Conservation (phyloP, 225 moss, liverwort and hornwort genomes). For the Ulota crispa region DNA sequence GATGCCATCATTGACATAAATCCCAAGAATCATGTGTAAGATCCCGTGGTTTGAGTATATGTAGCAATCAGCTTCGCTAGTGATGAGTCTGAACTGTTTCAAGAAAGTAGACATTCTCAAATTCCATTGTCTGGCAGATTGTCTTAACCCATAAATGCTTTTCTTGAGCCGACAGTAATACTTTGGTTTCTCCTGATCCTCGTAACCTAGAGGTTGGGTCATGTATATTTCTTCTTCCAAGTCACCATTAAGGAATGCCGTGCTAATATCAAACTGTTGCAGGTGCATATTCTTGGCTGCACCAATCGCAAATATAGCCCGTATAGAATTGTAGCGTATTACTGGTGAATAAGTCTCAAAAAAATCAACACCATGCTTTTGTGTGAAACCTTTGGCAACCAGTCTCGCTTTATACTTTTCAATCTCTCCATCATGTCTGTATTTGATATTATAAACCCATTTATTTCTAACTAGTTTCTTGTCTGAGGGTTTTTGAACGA, state of each 20-base stretch:
- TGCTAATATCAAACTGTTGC: not conserved
- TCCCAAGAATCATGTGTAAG: not conserved
- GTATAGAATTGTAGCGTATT: not conserved
- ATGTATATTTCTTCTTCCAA: not conserved
- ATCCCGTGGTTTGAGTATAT: not conserved
- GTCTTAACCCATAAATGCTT: not conserved
- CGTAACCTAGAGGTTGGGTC: not conserved
- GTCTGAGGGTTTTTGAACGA: accelerated
- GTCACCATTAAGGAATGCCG: not conserved
- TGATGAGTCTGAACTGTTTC: not conserved
- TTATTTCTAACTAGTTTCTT: not conserved
- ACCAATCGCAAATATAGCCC: not conserved
- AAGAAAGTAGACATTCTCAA: not conserved
- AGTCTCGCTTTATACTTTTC: not conserved
- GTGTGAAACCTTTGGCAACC: not conserved
- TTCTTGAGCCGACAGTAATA: not conserved
- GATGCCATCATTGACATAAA: not conserved
- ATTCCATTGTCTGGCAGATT: not conserved
- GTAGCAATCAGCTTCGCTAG: not conserved
- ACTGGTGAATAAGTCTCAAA: not conserved
- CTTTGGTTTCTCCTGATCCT: not conserved
- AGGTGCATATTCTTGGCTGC: not conserved
- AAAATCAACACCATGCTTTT: not conserved
- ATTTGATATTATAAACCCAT: not conserved
- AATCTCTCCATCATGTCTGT: not conserved